Evolutionary conservation across 352 stramenopile genomes (phyloP), one percentile per base, ranked within the genome.

Genomic region (Phytophthora pluvialis): DNA sequence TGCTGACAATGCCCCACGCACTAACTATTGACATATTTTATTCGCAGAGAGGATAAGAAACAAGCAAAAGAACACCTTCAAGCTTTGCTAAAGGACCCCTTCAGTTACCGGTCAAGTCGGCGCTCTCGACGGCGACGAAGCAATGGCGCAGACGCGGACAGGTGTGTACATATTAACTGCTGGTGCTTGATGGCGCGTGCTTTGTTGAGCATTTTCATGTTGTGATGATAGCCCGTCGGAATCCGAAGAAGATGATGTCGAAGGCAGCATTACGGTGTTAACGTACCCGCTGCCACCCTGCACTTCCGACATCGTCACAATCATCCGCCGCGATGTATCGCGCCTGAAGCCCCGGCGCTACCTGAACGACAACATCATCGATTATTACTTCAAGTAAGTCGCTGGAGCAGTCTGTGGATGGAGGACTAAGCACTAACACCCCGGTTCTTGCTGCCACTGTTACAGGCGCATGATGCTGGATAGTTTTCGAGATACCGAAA

Each of bases 321-420:
- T 95, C 26, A 89, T 84, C 21, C 64, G 73, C 12, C 60, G 73
- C 4, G 87, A 95, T 63, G 64, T 93, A 7, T 67, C 55, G 11
- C 68, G 85, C 3, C 51, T 94, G 16, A 77, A 85, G 38, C 85
- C 87, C 10, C 74, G 66, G 6, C 86, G 92, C 42, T 97, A 97
- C 61, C 71, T 97, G 46, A 97, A 97, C 68, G 91, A 97, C 73
- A 97, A 93, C 67, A 86, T 97, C 46, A 91, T 97, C 62, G 90
- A 97, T 59, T 96, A 96, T 57, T 95, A 95, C 45, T 87, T 97
- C 67, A 97, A 96, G 89, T 94, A 80, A 43, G 81, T 54, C 32
- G 11, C 2, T 53, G 46, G 18, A 16, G 3, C 12, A n/a, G 13
- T 43, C 21, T 32, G n/a, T 36, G 15, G 4, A 49, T 4, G 32